These are phyloP conservation scores for Cichorium intybus DNA, from an alignment of 140 eudicot genomes.

Conservation along the genomic window DNA sequence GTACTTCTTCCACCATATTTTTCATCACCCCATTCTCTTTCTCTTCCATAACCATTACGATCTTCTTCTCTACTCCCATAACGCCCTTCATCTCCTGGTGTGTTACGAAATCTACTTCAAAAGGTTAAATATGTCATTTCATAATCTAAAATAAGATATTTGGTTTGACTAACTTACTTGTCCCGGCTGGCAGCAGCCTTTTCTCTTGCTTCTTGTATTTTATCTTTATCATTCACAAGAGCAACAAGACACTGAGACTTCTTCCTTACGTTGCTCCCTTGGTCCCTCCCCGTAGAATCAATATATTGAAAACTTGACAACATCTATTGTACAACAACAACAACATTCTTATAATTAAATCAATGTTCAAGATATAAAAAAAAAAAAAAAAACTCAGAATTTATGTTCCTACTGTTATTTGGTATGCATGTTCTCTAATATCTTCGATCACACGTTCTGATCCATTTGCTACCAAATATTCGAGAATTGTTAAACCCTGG, in stretches of 20 bases:
- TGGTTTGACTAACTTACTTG: slow-evolving; percentile 46
- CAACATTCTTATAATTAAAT: neutral
- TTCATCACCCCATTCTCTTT: slow-evolving; percentile 66
- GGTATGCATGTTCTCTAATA: slow-evolving; percentile 89
- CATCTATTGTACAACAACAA: slow-evolving; percentile 42
- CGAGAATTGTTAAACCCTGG: slow-evolving; percentile 92
- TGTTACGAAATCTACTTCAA: slow-evolving; percentile 53
- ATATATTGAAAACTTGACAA: slow-evolving; percentile 84
- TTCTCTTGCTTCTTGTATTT: slow-evolving; percentile 82
- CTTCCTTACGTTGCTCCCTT: slow-evolving; percentile 85
- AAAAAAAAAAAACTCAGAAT: neutral
- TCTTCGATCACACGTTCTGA: slow-evolving; percentile 97
- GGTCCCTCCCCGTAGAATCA: slow-evolving; percentile 94
- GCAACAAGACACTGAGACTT: slow-evolving; percentile 86
- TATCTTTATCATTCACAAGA: slow-evolving; percentile 88
- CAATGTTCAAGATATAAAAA: neutral
- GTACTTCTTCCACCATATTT: slow-evolving; percentile 67
- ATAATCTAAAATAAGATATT: neutral
- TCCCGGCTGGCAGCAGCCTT: slow-evolving; percentile 90
- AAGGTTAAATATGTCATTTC: neutral
- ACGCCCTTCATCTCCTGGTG: slow-evolving; percentile 43
- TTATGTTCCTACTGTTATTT: slow-evolving; percentile 53
- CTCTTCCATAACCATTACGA: slow-evolving; percentile 76
- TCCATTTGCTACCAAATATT: slow-evolving; percentile 92
- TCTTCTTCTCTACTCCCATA: slow-evolving; percentile 66